Conservation (phyloP, 129 eudicot genomes). For the Flaveria robusta region DNA sequence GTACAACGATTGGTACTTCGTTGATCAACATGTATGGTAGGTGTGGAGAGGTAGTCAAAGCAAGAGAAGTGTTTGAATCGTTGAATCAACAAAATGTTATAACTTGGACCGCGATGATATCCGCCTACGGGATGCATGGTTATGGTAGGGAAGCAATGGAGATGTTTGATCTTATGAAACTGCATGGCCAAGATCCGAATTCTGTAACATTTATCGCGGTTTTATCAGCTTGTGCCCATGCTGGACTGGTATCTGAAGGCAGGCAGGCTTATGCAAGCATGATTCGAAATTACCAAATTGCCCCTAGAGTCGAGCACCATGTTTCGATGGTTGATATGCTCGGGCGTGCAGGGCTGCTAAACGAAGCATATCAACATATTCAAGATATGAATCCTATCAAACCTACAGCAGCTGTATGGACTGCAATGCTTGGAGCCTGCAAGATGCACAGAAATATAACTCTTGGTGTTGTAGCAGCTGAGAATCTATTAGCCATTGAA, state of each 20-base stretch:
- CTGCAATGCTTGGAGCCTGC: conserved; percentile 74
- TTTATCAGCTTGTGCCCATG: conserved; percentile 65
- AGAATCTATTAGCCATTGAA: conserved; percentile 52
- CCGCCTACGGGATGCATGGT: conserved; percentile 61
- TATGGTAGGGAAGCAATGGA: conserved; percentile 60
- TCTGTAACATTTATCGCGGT: conserved; percentile 52
- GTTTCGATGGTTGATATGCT: conserved; percentile 75
- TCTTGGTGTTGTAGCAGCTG: conserved; percentile 58
- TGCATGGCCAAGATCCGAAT: conserved; percentile 49
- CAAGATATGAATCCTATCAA: conserved; percentile 30
- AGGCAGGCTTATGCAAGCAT: conserved; percentile 42
- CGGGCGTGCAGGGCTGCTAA: conserved; percentile 59
- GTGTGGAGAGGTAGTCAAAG: conserved; percentile 59
- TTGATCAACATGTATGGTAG: conserved; percentile 60
- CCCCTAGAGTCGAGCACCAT: conserved; percentile 58
- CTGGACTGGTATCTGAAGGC: conserved; percentile 60
- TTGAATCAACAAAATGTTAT: conserved; percentile 51
- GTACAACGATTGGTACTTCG: conserved; percentile 48
- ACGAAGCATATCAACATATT: conserved; percentile 51
- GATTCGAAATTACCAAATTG: conserved; percentile 38
- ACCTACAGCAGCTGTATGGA: conserved; percentile 56
- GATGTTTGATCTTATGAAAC: conserved; percentile 48
- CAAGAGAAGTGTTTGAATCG: conserved; percentile 51
- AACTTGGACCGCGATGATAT: conserved; percentile 70
- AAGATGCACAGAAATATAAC: conserved; percentile 60